These are phyloP conservation scores for Oryza glumipatula DNA, from an alignment of 176 grass and related monocot genomes.

Conservation along the genomic window DNA sequence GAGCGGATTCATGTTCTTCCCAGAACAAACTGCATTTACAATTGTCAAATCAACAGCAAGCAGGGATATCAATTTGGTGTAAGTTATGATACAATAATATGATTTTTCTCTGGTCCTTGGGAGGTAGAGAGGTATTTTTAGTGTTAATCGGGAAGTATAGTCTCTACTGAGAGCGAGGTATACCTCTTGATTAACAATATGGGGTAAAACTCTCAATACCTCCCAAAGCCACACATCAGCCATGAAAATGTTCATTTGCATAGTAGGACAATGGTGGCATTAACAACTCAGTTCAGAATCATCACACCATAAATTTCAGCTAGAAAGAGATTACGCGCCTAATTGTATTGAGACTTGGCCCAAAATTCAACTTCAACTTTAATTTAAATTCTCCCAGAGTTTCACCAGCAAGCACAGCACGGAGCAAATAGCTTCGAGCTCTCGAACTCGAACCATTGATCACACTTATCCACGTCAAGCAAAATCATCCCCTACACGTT, in stretches of 20 bases:
- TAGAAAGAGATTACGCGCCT: neutral
- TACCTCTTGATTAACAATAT: neutral
- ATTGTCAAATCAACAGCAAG: slow-evolving; percentile 16
- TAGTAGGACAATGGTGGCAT: neutral
- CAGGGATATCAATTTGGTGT: neutral
- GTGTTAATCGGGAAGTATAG: neutral
- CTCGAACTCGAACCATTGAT: neutral
- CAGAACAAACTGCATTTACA: neutral
- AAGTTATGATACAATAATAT: neutral
- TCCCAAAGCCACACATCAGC: neutral
- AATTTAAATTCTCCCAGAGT: neutral
- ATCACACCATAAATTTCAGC: slow-evolving; percentile 7
- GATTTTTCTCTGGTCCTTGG: neutral
- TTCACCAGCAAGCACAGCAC: slow-evolving; percentile 11
- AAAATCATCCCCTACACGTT: neutral
- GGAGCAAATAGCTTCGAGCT: neutral
- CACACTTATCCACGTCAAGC: neutral
- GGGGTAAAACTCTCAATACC: neutral
- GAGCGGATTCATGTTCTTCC: neutral
- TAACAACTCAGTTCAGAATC: neutral
- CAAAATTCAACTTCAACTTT: neutral
- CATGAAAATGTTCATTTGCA: too few species aligned
- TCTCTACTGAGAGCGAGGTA: neutral
- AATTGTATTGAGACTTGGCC: neutral
- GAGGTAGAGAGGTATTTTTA: neutral